These are phyloP conservation scores for Ogataea hybrid DNA, from an alignment of 1,139 yeast genomes.

Conservation along the genomic window DNA sequence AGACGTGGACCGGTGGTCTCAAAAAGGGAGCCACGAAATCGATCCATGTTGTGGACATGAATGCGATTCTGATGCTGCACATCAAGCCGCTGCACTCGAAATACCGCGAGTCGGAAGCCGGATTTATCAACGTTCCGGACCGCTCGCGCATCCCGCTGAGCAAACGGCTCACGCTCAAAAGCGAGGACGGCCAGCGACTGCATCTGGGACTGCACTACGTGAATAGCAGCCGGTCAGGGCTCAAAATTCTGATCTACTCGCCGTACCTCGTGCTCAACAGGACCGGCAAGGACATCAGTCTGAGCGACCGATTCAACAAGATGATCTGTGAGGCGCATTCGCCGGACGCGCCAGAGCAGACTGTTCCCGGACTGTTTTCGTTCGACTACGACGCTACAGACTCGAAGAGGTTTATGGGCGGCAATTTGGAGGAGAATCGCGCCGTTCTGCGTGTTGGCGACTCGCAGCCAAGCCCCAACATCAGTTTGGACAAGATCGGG, in stretches of 20 bases:
- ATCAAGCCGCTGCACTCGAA: conserved; percentile 68
- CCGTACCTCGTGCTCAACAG: conserved; percentile 84
- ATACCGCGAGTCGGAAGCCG: conserved; percentile 71
- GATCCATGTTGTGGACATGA: conserved; percentile 78
- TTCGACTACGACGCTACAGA: conserved; percentile 56
- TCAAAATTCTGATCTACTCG: conserved; percentile 67
- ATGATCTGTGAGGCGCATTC: conserved; percentile 37
- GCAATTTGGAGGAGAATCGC: conserved; percentile 51
- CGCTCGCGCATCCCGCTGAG: conserved; percentile 31
- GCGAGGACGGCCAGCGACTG: conserved; percentile 65
- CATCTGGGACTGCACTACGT: conserved; percentile 66
- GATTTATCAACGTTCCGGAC: conserved; percentile 66
- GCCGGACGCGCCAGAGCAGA: conserved; percentile 31
- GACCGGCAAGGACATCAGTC: conserved; percentile 64
- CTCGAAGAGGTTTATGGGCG: conserved; percentile 23
- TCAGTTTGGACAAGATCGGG: conserved; percentile 90
- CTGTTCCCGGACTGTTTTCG: conserved; percentile 79
- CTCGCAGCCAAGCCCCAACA: conserved; percentile 69
- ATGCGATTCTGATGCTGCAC: conserved; percentile 55
- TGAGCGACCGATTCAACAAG: conserved; percentile 56
- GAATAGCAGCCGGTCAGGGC: conserved; percentile 48
- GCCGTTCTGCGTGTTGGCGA: conserved; percentile 70
- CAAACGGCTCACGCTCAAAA: conserved; percentile 41
- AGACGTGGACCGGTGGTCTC: conserved; percentile 66
- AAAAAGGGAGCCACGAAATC: conserved; percentile 64